Percentiles rank a stretch among this genome's conserved stretches.
Evolutionary conservation across 1,284 basidiomycete species (phyloP).

Genomic region (Austropuccinia psidii): DNA sequence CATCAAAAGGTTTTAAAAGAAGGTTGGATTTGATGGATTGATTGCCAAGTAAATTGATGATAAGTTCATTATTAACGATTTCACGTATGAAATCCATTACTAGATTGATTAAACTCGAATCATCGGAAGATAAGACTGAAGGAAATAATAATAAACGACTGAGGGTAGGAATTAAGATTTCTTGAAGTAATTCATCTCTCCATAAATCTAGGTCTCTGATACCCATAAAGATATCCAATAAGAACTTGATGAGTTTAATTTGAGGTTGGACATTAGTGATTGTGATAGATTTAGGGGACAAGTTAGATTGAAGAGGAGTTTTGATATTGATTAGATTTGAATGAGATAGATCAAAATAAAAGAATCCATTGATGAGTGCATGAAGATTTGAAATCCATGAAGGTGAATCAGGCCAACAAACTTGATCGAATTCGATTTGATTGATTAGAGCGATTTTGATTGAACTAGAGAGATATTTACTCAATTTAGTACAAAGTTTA

Average conservation of each 20-base stretch:
- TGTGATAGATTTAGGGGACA: slow-evolving; percentile 37
- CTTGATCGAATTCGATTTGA: slow-evolving; percentile 49
- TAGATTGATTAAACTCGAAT: slow-evolving; percentile 15
- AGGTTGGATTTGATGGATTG: slow-evolving; percentile 1
- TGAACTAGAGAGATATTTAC: slow-evolving; percentile 48
- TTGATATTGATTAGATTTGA: slow-evolving; percentile 36
- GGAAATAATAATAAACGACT: slow-evolving; percentile 16
- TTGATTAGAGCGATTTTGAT: slow-evolving; percentile 50
- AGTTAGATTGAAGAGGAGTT: slow-evolving; percentile 8
- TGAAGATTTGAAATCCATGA: slow-evolving; percentile 52
- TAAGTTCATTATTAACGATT: slow-evolving; percentile 32
- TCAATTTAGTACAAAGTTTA: slow-evolving; percentile 43
- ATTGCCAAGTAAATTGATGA: slow-evolving; percentile 27
- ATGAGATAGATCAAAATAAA: slow-evolving; percentile 36
- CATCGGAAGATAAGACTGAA: slow-evolving; percentile 14
- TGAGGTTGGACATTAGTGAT: slow-evolving; percentile 43
- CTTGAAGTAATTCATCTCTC: slow-evolving; percentile 41
- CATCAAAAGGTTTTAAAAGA: slow-evolving; percentile 7
- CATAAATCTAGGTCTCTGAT: slow-evolving; percentile 49
- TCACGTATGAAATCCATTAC: slow-evolving; percentile 26
- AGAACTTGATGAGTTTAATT: slow-evolving; percentile 47
- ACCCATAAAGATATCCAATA: slow-evolving; percentile 49
- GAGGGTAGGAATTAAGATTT: slow-evolving; percentile 30
- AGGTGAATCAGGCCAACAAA: slow-evolving; percentile 50
- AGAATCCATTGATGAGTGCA: slow-evolving; percentile 50